Evolutionary conservation across 2,329 filamentous ascomycete species (phyloP).

Genomic region (Emydomyces testavorans): DNA sequence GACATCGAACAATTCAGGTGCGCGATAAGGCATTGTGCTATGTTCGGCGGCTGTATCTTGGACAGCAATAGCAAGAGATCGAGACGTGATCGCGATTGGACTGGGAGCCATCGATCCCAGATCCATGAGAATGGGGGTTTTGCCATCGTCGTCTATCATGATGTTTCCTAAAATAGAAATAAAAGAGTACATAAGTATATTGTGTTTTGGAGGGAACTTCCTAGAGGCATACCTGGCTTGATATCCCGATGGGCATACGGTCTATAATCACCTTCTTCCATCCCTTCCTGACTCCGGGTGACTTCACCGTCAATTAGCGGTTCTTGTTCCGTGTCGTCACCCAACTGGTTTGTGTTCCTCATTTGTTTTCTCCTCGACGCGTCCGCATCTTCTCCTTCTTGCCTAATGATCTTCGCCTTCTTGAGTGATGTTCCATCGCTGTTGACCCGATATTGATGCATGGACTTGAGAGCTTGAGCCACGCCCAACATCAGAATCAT

Average conservation of each 20-base stretch:
- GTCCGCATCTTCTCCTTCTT: conserved; percentile 47
- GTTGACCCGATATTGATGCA: conserved; percentile 75
- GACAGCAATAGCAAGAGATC: conserved; percentile 78
- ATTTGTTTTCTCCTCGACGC: conserved; percentile 30
- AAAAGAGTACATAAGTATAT: not conserved
- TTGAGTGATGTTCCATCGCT: conserved; percentile 45
- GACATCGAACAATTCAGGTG: conserved; percentile 94
- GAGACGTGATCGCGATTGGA: conserved; percentile 77
- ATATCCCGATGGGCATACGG: conserved; percentile 94
- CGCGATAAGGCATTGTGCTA: conserved; percentile 96
- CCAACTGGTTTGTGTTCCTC: conserved; percentile 36
- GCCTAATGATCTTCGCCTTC: conserved; percentile 45
- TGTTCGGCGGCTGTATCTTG: conserved; percentile 94
- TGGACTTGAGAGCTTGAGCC: conserved; percentile 71
- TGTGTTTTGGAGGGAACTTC: not conserved
- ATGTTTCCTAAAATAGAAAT: conserved; percentile 56
- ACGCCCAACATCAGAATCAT: conserved; percentile 89
- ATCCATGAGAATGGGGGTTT: conserved; percentile 90
- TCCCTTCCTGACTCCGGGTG: conserved; percentile 53
- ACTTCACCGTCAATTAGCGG: conserved; percentile 74
- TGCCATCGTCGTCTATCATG: conserved; percentile 90
- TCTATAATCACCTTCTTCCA: conserved; percentile 55
- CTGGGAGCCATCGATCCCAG: conserved; percentile 81
- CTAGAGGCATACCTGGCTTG: conserved; percentile 61
- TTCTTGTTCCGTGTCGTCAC: conserved; percentile 61